These are phyloP conservation scores for Fusarium ramigenum DNA, from an alignment of 2,329 filamentous ascomycete species.

Conservation along the genomic window DNA sequence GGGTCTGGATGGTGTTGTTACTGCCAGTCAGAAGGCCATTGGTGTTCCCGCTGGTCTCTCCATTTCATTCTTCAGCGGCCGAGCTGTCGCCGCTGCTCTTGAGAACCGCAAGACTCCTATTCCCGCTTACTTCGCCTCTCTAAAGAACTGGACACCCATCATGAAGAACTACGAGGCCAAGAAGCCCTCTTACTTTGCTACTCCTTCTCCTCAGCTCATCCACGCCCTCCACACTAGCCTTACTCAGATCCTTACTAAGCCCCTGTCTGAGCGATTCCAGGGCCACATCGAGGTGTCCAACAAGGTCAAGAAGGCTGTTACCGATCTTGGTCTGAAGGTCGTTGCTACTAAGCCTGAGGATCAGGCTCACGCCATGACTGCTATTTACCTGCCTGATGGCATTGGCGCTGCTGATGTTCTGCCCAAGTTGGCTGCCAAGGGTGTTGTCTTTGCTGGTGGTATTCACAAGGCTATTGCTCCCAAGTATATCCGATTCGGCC, in stretches of 20 bases:
- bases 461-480: slow-evolving; percentile 94
- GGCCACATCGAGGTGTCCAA: slow-evolving; percentile 82
- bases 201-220: slow-evolving; percentile 91
- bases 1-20: slow-evolving; percentile 92
- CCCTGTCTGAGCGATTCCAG: slow-evolving; percentile 84
- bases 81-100: slow-evolving; percentile 79
- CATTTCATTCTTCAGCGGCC: slow-evolving; percentile 92
- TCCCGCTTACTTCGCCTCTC: slow-evolving; percentile 90
- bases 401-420: slow-evolving; percentile 84
- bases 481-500: slow-evolving; percentile 94
- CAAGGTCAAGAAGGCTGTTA: slow-evolving; percentile 84
- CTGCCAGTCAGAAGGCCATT: slow-evolving; percentile 96
- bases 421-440: slow-evolving; percentile 84
- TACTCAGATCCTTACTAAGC: slow-evolving; percentile 82
- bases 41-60: slow-evolving; percentile 93
- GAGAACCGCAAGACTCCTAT: slow-evolving; percentile 83
- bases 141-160: slow-evolving; percentile 98
- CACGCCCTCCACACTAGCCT: slow-evolving; percentile 92
- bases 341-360: slow-evolving; percentile 86
- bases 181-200: slow-evolving; percentile 98
- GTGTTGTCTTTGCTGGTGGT: slow-evolving; percentile 93
- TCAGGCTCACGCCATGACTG: slow-evolving; percentile 97
- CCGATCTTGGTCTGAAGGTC: slow-evolving; percentile 85
- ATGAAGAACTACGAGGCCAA: slow-evolving; percentile 99
- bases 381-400: slow-evolving; percentile 90